Evolutionary conservation across 768 basidiomycete genomes (phyloP).

Genomic region (Pisolithus orientalis): DNA sequence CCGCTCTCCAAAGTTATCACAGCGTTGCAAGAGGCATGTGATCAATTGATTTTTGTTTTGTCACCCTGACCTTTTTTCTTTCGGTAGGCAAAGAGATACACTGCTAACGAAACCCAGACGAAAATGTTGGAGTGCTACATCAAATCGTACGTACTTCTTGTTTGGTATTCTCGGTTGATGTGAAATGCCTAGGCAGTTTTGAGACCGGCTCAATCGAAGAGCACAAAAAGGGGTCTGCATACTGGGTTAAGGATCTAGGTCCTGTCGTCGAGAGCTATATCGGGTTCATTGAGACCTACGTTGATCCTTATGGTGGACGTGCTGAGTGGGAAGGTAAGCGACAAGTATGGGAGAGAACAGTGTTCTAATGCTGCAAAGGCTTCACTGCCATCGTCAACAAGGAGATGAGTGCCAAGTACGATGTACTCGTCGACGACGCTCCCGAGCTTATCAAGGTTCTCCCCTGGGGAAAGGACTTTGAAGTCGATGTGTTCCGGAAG

Average conservation of each 20-base stretch:
- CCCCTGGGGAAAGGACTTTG: constrained; percentile 71
- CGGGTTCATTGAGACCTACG: constrained; percentile 82
- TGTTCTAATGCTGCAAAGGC: constrained; percentile 35
- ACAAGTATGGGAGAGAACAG: background rate
- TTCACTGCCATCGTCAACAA: constrained; percentile 90
- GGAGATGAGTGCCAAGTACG: constrained; percentile 74
- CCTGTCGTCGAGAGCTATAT: constrained; percentile 87
- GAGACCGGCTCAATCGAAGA: constrained; percentile 70
- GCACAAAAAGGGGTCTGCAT: constrained; percentile 69
- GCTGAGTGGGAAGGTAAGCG: constrained; percentile 84
- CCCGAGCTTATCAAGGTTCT: constrained; percentile 73
- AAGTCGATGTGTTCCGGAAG: constrained; percentile 71
- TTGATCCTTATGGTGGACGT: constrained; percentile 86
- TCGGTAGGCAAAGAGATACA: constrained; percentile 62
- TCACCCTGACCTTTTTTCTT: background rate
- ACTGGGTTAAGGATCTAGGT: constrained; percentile 85
- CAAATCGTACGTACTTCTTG: constrained; percentile 48
- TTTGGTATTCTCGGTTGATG: background rate
- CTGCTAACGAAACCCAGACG: constrained; percentile 65
- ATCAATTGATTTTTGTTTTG: background rate
- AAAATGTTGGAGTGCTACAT: constrained; percentile 76
- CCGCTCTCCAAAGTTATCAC: constrained; percentile 47
- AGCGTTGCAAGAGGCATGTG: constrained; percentile 53
- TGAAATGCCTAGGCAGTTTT: constrained; percentile 37
- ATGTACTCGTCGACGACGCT: constrained; percentile 67